Evolutionary conservation across 345 rosid genomes (phyloP).

Genomic region (Hirschfeldia incana): DNA sequence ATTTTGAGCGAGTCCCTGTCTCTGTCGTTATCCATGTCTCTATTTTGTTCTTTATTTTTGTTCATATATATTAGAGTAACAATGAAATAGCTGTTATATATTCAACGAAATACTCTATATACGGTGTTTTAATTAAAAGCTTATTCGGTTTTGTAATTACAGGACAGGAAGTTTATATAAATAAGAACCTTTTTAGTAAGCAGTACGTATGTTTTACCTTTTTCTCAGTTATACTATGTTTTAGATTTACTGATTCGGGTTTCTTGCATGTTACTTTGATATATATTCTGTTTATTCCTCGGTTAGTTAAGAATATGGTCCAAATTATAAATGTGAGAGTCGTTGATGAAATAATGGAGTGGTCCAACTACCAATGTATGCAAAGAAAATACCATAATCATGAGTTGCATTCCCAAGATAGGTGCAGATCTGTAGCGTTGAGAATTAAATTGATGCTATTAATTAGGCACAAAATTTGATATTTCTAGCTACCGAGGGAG

Average conservation of each 20-base stretch:
- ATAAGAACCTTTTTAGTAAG: neutral
- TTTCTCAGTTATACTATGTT: conserved; percentile 9
- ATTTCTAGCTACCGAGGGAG: conserved; percentile 22
- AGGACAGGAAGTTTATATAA: neutral
- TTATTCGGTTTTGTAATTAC: neutral
- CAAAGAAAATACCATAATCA: conserved; percentile 29
- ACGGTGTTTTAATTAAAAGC: neutral
- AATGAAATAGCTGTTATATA: conserved; percentile 1
- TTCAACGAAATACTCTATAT: neutral
- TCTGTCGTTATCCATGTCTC: conserved; percentile 30
- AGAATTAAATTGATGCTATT: conserved; percentile 32
- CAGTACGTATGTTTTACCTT: neutral
- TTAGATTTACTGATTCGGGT: conserved; percentile 6
- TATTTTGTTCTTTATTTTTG: conserved; percentile 6
- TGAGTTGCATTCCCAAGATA: conserved; percentile 37
- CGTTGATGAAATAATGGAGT: conserved; percentile 8
- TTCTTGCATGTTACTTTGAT: conserved; percentile 16
- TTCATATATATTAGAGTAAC: neutral
- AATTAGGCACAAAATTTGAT: conserved; percentile 23
- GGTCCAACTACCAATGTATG: conserved; percentile 37
- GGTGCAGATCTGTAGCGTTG: conserved; percentile 35
- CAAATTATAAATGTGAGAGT: conserved; percentile 7
- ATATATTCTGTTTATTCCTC: conserved; percentile 34
- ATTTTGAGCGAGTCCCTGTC: conserved; percentile 32
- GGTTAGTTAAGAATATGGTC: conserved; percentile 22